These are phyloP conservation scores for Trametes pubescens DNA, from an alignment of 1,284 basidiomycete species.

Conservation along the genomic window DNA sequence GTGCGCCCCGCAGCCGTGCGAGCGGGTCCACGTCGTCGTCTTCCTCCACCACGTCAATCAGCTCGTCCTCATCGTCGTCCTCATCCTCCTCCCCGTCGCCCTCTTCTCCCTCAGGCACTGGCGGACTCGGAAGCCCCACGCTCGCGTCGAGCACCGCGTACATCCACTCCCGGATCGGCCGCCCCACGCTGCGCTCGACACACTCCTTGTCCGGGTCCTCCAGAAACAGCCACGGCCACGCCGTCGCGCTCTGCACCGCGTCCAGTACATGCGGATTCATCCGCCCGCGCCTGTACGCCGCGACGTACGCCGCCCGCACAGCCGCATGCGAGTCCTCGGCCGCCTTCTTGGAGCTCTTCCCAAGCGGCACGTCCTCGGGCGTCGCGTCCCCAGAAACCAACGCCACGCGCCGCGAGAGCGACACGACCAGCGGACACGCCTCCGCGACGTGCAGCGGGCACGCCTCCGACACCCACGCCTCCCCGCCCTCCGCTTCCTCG, in stretches of 20 bases:
- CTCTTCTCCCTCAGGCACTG: constrained; percentile 33
- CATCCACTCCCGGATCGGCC: constrained; percentile 69
- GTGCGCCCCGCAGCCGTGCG: constrained; percentile 72
- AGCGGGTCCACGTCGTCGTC: constrained; percentile 62
- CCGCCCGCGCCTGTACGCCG: constrained; percentile 68
- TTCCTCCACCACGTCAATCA: constrained; percentile 67
- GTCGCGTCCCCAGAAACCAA: neutral
- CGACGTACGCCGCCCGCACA: constrained; percentile 58
- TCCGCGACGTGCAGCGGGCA: constrained; percentile 68
- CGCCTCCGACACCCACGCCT: constrained; percentile 55
- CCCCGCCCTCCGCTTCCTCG: constrained; percentile 46
- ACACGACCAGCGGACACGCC: constrained; percentile 58
- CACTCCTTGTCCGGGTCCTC: constrained; percentile 79
- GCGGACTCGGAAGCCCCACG: constrained; percentile 58
- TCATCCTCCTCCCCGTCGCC: constrained; percentile 52
- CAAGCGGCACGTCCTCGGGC: neutral
- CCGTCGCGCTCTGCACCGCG: constrained; percentile 64
- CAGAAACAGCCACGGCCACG: constrained; percentile 76
- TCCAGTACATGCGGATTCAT: constrained; percentile 68
- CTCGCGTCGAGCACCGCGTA: constrained; percentile 76
- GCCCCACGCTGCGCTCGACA: constrained; percentile 64
- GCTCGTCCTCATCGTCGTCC: constrained; percentile 56
- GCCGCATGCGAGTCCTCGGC: constrained; percentile 35
- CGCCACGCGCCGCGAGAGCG: constrained; percentile 53
- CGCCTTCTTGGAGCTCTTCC: neutral